Percentiles rank a stretch among this genome's conserved stretches.
These are phyloP conservation scores for Nitzschia inconspicua DNA, from an alignment of 108 stramenopile genomes.

Conservation along the genomic window DNA sequence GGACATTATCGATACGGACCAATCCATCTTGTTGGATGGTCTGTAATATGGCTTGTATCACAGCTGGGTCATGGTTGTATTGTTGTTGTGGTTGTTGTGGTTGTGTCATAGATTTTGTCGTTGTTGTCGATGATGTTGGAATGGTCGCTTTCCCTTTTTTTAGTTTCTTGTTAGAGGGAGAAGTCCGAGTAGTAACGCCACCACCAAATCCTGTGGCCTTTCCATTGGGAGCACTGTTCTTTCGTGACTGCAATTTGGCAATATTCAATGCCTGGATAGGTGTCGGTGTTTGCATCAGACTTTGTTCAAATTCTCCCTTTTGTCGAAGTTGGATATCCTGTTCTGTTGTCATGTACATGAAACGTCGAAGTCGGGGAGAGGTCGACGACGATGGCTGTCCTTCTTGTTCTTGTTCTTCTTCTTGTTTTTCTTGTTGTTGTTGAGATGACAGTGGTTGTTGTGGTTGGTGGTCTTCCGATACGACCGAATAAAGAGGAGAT, in stretches of 20 bases:
- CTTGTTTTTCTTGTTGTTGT: too few relatives aligned
- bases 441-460: too few relatives aligned
- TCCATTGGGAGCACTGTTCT: too few relatives aligned
- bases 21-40: slow-evolving; percentile 49
- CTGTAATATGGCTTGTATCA: not conserved
- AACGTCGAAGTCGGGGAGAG: not conserved
- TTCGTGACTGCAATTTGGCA: not conserved
- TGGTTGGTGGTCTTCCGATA: too few relatives aligned
- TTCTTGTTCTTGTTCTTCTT: too few relatives aligned
- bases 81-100: not conserved
- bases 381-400: too few relatives aligned
- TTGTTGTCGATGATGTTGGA: not conserved
- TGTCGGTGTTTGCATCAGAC: slow-evolving; percentile 10
- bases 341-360: slow-evolving; percentile 31
- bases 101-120: not conserved
- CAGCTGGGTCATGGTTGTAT: not conserved
- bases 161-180: too few relatives aligned
- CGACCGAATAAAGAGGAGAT: too few relatives aligned
- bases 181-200: too few relatives aligned
- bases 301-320: slow-evolving; percentile 14
- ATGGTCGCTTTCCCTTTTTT: not conserved
- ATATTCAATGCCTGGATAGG: slow-evolving; percentile 2
- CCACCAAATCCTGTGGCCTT: slow-evolving; percentile 1
- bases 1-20: slow-evolving; percentile 70
- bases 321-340: slow-evolving; percentile 10